Percentiles rank a stretch among this genome's conserved stretches.
phyloP scores from a whole-genome alignment of 495 filamentous ascomycete species.

The Rhypophila decipiens region DNA sequence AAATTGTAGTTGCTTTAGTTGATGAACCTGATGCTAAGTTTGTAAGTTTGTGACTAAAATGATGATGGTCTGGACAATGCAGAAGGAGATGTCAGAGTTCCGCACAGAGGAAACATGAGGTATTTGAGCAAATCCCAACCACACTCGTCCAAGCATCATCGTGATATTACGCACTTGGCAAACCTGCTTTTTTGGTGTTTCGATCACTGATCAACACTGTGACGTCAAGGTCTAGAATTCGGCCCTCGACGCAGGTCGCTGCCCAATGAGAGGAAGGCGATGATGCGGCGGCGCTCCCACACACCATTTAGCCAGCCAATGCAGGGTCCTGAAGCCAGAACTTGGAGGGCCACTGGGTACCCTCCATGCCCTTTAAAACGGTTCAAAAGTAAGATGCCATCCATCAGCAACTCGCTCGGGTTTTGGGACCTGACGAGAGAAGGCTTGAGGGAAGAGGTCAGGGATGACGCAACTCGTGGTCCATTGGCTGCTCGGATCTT shows the following conservation, averaged over 20 bases:
- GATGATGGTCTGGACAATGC: no score
- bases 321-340: slow-evolving; percentile 5
- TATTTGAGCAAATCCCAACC: slow-evolving; percentile 22
- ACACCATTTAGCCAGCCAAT: slow-evolving; percentile 11
- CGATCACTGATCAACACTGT: slow-evolving; percentile 15
- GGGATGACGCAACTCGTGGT: no score
- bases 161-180: slow-evolving; percentile 1
- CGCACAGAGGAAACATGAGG: background rate
- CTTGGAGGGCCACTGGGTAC: no score
- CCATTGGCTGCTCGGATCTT: no score
- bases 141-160: background rate
- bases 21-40: slow-evolving; percentile 1
- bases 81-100: no score
- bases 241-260: slow-evolving; percentile 8
- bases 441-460: no score
- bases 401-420: no score
- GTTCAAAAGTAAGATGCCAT: no score
- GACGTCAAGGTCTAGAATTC: slow-evolving; percentile 22
- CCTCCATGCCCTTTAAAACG: no score
- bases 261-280: slow-evolving; percentile 15
- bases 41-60: background rate
- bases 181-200: slow-evolving; percentile 20
- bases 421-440: no score
- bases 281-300: slow-evolving; percentile 10
- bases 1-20: background rate